Evolutionary conservation across 129 eudicot species (phyloP), one percentile per base, ranked within the genome.

Genomic region (Lonicera japonica): DNA sequence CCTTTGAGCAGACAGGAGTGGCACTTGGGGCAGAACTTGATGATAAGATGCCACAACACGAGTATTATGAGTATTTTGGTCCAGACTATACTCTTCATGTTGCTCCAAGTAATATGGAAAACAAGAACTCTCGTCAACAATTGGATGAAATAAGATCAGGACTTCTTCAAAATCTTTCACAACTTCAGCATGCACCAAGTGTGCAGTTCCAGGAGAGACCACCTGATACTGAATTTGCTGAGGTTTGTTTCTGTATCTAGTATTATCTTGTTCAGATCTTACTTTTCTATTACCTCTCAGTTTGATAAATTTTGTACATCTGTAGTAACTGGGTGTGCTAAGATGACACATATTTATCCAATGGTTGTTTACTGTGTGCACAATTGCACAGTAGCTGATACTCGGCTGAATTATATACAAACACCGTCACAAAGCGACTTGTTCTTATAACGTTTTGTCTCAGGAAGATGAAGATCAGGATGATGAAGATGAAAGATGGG

Each of bases 101-200:
- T 68, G 96, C 95, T 70, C 96, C 97, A 43, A 87, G 97, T 76
- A 91, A 91, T 74, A 91, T 87, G 97, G 97, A 91, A 66, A 87
- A 91, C 68, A 91, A 91, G 78, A 91, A 87, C 64, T 82, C 98
- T 39, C 90, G 88, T 38, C 86, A 67, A 73, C 70, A 77, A 29
- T 58, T 91, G 86, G 96, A 91, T 55, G 95, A 87, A 38, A 91
- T 91, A 38, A 73, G 84, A 62, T 58, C 87, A 63, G 80, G 77
- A 80, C 98, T 91, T 68, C 95, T 91, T 79, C 90, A 87, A 34
- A 71, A 91, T 72, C 91, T 91, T 36, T 77, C 95, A 65, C 77
- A 79, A 54, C 88, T 91, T 66, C 98, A 91, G 74, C 98, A 91
- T 82, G 98, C 98, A 41, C 98, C 98, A 63, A 91, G 98, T 70